Percentiles rank a stretch among this genome's conserved stretches.
phyloP scores from a whole-genome alignment of 2,329 filamentous ascomycete species.

The Monilinia laxa region DNA sequence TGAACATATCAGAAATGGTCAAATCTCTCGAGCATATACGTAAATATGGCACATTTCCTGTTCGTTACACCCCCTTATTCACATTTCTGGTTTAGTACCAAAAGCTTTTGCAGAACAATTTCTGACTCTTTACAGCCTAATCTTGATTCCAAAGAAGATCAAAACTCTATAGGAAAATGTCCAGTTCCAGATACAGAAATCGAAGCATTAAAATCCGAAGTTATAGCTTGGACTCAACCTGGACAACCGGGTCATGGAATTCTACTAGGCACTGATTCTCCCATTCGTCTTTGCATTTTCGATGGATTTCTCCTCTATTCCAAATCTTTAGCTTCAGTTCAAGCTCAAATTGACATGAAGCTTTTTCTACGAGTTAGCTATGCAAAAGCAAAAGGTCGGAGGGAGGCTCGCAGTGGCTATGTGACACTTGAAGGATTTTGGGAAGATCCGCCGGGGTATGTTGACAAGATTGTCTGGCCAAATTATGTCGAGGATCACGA shows the following conservation, averaged over 20 bases:
- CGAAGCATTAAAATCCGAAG: constrained; percentile 47
- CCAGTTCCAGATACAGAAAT: constrained; percentile 53
- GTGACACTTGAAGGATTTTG: constrained; percentile 88
- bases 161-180: constrained; percentile 58
- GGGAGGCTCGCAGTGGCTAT: constrained; percentile 71
- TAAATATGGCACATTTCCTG: constrained; percentile 62
- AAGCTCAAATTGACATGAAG: constrained; percentile 67
- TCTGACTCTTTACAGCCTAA: constrained; percentile 44
- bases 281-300: constrained; percentile 62
- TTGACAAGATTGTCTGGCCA: constrained; percentile 93
- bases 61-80: constrained; percentile 43
- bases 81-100: constrained; percentile 34
- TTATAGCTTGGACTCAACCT: constrained; percentile 49
- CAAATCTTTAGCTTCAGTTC: constrained; percentile 50
- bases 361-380: constrained; percentile 75
- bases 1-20: constrained; percentile 69
- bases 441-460: constrained; percentile 90
- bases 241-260: constrained; percentile 48
- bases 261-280: constrained; percentile 23
- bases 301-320: constrained; percentile 89
- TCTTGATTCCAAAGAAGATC: constrained; percentile 59
- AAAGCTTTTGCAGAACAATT: constrained; percentile 30
- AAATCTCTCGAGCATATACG: constrained; percentile 69
- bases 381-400: constrained; percentile 59
- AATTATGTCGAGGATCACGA: constrained; percentile 81